phyloP scores from a whole-genome alignment of 1,284 basidiomycete species.

The Polyporus tsugae region DNA sequence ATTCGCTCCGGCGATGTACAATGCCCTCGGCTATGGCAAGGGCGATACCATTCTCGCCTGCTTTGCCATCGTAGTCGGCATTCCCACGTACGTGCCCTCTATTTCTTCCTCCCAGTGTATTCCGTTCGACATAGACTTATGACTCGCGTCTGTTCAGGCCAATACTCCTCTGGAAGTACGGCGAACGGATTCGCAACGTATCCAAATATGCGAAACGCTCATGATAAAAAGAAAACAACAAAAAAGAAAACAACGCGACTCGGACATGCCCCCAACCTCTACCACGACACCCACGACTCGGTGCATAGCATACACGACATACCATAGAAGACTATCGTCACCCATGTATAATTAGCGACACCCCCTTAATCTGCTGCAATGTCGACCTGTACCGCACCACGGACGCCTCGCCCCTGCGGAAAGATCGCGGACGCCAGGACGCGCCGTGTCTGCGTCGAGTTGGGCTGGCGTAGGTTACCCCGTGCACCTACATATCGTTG shows the following conservation, averaged over 20 bases:
- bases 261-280: not conserved
- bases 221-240: not conserved
- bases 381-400: not conserved
- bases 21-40: slow-evolving; percentile 67
- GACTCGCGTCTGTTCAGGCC: slow-evolving; percentile 44
- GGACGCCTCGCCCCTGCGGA: not conserved
- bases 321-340: not conserved
- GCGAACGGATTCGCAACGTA: slow-evolving; percentile 52
- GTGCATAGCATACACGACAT: not conserved
- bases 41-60: slow-evolving; percentile 68
- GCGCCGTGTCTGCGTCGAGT: not conserved
- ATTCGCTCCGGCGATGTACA: slow-evolving; percentile 73
- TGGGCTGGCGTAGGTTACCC: not conserved
- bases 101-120: not conserved
- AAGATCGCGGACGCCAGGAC: not conserved
- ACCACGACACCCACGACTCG: not conserved
- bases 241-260: not conserved
- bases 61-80: slow-evolving; percentile 63
- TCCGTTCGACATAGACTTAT: not conserved
- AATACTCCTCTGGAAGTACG: slow-evolving; percentile 62
- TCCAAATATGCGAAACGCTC: slow-evolving; percentile 35
- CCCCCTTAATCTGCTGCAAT: not conserved
- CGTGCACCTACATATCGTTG: not conserved
- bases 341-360: not conserved
- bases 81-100: slow-evolving; percentile 61